A percentile compares a stretch with the other conserved stretches of the same genome.
These are phyloP conservation scores for Hypocreales sp. DNA, from an alignment of 2,329 filamentous ascomycete genomes.

Conservation along the genomic window DNA sequence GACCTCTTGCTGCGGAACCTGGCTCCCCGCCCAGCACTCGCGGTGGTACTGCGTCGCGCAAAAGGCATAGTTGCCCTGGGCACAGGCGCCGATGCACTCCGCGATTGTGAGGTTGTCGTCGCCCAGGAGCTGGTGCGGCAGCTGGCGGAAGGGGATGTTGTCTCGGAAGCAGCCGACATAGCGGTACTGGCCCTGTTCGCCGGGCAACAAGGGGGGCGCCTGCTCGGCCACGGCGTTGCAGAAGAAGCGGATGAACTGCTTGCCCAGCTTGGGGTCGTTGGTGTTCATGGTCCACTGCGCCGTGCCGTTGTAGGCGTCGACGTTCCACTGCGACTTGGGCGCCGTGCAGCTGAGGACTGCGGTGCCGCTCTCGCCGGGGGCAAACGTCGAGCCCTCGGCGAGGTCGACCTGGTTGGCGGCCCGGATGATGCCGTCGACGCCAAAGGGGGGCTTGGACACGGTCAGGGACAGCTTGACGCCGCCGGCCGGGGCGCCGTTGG, in stretches of 20 bases:
- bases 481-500: slow-evolving; percentile 30
- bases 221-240: slow-evolving; percentile 38
- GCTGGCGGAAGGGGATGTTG: slow-evolving; percentile 37
- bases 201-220: slow-evolving; percentile 27
- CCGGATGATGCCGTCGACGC: slow-evolving; percentile 34
- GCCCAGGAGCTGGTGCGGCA: slow-evolving; percentile 25
- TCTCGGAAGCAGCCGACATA: slow-evolving; percentile 41
- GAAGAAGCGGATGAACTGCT: slow-evolving; percentile 34
- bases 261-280: slow-evolving; percentile 34
- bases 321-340: slow-evolving; percentile 41
- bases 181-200: slow-evolving; percentile 30
- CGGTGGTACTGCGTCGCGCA: slow-evolving; percentile 32
- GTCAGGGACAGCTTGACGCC: slow-evolving; percentile 35
- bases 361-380: slow-evolving; percentile 31
- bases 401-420: slow-evolving; percentile 40
- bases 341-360: slow-evolving; percentile 38
- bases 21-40: slow-evolving; percentile 40
- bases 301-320: slow-evolving; percentile 28
- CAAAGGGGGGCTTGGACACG: slow-evolving; percentile 45
- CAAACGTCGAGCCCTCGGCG: slow-evolving; percentile 36
- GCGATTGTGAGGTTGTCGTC: slow-evolving; percentile 24
- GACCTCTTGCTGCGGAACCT: slow-evolving; percentile 26
- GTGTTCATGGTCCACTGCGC: slow-evolving; percentile 42
- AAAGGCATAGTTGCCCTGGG: slow-evolving; percentile 17
- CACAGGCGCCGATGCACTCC: slow-evolving; percentile 28